Evolutionary conservation across 208 protist genomes (phyloP), one percentile per base, ranked within the genome.

Genomic region (Trypanosoma boissoni): DNA sequence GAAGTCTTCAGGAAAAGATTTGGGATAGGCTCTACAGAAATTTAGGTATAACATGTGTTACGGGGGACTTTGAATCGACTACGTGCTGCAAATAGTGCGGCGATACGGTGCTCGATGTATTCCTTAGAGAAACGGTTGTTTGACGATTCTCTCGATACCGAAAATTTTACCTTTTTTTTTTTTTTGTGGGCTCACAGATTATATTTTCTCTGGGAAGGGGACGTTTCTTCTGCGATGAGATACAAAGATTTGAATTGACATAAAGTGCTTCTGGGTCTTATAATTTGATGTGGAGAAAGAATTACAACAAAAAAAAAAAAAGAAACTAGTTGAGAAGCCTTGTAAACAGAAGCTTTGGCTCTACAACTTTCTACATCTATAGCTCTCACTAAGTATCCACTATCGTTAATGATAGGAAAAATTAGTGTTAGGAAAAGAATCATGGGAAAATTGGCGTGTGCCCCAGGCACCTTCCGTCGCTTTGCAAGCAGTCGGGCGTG

Each of bases 11-110:
- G 86, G 82, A 10, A 89, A 88, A 63, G 44, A 88, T n/a, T 8
- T 93, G 1, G 82, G 74, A 1, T 79, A 85, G 49, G 80, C 86
- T 27, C 68, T 93, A 51, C 72, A 93, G 52, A 26, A 34, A 28
- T 93, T 82, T 59, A 78, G 86, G 0, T 93, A 90, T 57, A 56
- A 80, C 27, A 21, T 93, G 50, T 93, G 86, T 82, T 93, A 90
- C 56, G 89, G 86, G 86, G 86, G 86, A 0, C 68, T 76, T 9
- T 55, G 66, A 1, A 34, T 93, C 2, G 68, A 53, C 5, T 93
- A 93, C 66, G 90, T 93, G 86, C 42, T 26, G 6, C 58, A 88
- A 26, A 88, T 72, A 59, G 70, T 78, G 41, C 34, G 32, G 9
- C 64, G 62, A 56, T 90, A 90, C 57, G 82, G 80, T 20, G 79